Percentiles rank a stretch among this genome's conserved stretches.
Conservation (phyloP, 2,329 filamentous ascomycete genomes). For the Colletotrichum somersetense region DNA sequence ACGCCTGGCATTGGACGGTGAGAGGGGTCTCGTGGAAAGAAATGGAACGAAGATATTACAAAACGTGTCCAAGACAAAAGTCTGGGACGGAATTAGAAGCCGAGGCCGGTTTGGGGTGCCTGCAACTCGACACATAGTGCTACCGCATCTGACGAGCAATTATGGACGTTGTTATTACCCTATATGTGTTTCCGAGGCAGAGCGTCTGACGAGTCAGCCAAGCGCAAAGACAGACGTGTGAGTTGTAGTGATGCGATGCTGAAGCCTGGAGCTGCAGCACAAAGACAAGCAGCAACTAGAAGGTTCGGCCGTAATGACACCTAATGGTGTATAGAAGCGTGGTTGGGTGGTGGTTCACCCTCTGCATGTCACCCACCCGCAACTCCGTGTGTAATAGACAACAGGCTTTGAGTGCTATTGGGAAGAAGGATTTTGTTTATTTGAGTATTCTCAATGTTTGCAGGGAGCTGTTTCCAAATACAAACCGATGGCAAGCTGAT, state of each 20-base stretch:
- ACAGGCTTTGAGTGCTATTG: neutral
- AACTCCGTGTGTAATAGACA: neutral
- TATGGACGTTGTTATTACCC: no score
- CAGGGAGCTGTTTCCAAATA: neutral
- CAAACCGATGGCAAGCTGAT: constrained; percentile 1
- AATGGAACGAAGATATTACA: neutral
- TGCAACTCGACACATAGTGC: neutral
- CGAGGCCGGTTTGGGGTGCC: neutral
- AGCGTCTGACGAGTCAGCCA: neutral
- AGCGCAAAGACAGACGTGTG: neutral
- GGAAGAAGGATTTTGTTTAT: neutral
- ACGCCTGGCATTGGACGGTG: neutral
- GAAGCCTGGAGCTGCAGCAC: constrained; percentile 30
- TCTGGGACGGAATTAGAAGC: constrained; percentile 5
- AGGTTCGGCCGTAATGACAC: constrained; percentile 13
- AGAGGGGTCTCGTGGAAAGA: neutral
- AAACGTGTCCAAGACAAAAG: neutral
- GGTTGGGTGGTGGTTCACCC: constrained; percentile 5
- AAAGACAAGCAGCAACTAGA: constrained; percentile 21
- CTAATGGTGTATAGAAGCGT: constrained; percentile 17
- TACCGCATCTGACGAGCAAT: neutral
- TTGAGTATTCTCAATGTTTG: constrained; percentile 2
- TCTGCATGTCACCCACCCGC: constrained; percentile 27
- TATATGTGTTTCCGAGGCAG: neutral
- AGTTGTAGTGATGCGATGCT: constrained; percentile 34